phyloP scores from a whole-genome alignment of 106 monocot species.

The Dioscorea zingiberensis region DNA sequence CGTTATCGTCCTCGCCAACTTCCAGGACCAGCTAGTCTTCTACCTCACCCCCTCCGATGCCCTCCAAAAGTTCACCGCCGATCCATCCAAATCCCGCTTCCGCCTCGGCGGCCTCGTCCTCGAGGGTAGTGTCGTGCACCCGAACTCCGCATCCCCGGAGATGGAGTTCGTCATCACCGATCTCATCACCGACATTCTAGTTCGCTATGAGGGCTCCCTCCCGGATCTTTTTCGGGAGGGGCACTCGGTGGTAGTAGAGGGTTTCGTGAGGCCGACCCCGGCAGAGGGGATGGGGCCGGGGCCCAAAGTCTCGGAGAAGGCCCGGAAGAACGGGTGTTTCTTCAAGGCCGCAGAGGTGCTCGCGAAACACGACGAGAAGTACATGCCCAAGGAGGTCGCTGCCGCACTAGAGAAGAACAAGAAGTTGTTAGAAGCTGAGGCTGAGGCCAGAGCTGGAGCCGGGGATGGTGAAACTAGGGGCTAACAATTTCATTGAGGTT shows the following conservation, averaged over 20 bases:
- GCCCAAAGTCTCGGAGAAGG: slow-evolving; percentile 55
- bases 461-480: too few relatives aligned
- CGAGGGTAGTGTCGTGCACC: slow-evolving; percentile 79
- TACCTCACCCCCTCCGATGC: slow-evolving; percentile 93
- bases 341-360: slow-evolving; percentile 85
- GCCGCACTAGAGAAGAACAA: slow-evolving; percentile 88
- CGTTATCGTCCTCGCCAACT: slow-evolving; percentile 80
- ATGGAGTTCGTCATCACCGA: slow-evolving; percentile 99
- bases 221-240: slow-evolving; percentile 98
- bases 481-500: too few relatives aligned
- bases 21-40: slow-evolving; percentile 96
- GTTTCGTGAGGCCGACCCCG: slow-evolving; percentile 52
- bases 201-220: slow-evolving; percentile 74
- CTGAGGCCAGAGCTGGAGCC: too few relatives aligned
- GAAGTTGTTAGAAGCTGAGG: slow-evolving; percentile 71
- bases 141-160: slow-evolving; percentile 46
- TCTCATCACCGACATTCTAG: slow-evolving; percentile 86
- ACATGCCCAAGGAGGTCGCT: slow-evolving; percentile 96
- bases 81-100: slow-evolving; percentile 69
- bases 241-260: slow-evolving; percentile 95
- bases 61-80: slow-evolving; percentile 41
- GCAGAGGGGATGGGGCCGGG: slow-evolving; percentile 3
- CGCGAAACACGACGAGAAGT: slow-evolving; percentile 99
- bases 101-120: slow-evolving; percentile 91
- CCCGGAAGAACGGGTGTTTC: slow-evolving; percentile 51